Base-by-base conservation (phyloP, 2,329 filamentous ascomycete species). In the Phaeosphaeria sp. region DNA sequence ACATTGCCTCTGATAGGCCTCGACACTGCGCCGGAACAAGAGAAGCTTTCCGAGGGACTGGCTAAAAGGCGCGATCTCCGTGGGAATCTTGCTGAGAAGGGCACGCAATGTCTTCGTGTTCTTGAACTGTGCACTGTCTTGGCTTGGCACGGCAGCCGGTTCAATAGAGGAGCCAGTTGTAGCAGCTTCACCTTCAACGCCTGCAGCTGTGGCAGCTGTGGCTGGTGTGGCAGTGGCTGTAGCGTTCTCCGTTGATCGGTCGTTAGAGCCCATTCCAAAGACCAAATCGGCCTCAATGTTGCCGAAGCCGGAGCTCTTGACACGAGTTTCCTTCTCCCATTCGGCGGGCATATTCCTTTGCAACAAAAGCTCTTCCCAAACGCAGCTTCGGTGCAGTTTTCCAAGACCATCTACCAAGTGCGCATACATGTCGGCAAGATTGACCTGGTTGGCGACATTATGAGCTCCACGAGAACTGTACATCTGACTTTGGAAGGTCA, bases 21-120 rank as follows among this genome's bases (percentile, higher is more conserved):
- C 93, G 25, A 87, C 83, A 60, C 87, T 87, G 49, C 93, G 87
- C 57, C 92, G 90, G 44, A 88, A 87, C 3, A 96, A 83, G 21
- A 98, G 81, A 17, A 90, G 87, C 75, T 92, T 95, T 13, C 94
- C 94, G 44, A 98, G 81, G 1, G 88, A 89, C 70, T 96, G 92
- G 72, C 97, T 90, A 66, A 98, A 91, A 0, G 91, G 89, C 18
- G 92, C 90, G n/a, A 93, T 90, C 2, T 89, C 89, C 8, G 88
- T 88, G 21, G 93, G 89, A 66, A 96, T 86, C 33, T 91, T 89
- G 68, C 90, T 89, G 13, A 98, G 83, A 11, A 98, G 81, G 64
- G 89, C 89, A 39, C 90, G 86, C 45, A 98, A 82, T 13, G 87
- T 89, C 71, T 90, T 87, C 42, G 90, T 92, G 74, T 98, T 99